phyloP scores from a whole-genome alignment of 768 basidiomycete species.

The Suillus placidus region DNA sequence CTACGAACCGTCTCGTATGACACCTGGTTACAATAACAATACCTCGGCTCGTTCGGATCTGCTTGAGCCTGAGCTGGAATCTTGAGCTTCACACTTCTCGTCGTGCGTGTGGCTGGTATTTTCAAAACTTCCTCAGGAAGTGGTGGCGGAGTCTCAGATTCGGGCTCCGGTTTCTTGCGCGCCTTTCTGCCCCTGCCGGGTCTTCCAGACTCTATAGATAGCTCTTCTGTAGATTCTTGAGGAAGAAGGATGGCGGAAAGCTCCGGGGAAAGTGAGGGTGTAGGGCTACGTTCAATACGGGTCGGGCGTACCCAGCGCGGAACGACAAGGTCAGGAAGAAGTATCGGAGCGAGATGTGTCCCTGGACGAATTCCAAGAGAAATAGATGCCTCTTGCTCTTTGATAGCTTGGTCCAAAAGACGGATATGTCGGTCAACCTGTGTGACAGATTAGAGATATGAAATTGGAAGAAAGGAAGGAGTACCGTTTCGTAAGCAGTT shows the following conservation, averaged over 20 bases:
- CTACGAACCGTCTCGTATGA: conserved; percentile 76
- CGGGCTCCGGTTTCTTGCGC: conserved; percentile 23
- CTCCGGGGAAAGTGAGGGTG: conserved; percentile 38
- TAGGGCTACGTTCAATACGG: conserved; percentile 46
- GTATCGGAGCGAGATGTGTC: conserved; percentile 53
- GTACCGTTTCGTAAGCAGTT: conserved; percentile 69
- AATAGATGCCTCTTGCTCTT: conserved; percentile 59
- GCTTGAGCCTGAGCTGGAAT: conserved; percentile 39
- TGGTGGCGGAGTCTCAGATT: conserved; percentile 11
- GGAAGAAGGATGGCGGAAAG: conserved; percentile 19
- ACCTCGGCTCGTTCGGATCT: conserved; percentile 55
- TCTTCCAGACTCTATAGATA: conserved; percentile 21
- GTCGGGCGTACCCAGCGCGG: conserved; percentile 54
- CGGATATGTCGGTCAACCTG: conserved; percentile 83
- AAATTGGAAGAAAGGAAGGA: background rate
- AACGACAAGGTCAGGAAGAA: conserved; percentile 64
- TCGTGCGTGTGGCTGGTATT: conserved; percentile 19
- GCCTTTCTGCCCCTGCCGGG: conserved; percentile 26
- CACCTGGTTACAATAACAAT: conserved; percentile 81
- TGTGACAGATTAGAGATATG: conserved; percentile 11
- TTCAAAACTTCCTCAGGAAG: conserved; percentile 10
- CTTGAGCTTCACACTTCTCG: conserved; percentile 37
- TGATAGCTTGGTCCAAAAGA: conserved; percentile 74
- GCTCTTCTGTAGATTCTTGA: conserved; percentile 19
- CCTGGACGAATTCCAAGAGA: conserved; percentile 55